Base-by-base conservation (phyloP, 2,329 filamentous ascomycete species). In the Trichoderma endophyticum region DNA sequence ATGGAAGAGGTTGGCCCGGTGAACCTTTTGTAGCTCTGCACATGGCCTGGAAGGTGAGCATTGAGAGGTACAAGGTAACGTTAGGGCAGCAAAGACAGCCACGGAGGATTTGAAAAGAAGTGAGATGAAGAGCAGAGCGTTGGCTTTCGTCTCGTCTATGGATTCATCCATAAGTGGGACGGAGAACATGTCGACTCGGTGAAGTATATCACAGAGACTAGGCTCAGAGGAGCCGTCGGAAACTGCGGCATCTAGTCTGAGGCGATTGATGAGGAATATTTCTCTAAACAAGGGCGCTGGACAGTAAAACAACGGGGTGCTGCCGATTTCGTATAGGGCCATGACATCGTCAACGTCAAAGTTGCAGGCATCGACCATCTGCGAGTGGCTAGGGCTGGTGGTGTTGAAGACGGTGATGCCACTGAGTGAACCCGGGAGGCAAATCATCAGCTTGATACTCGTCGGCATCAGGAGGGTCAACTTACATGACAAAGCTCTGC, bases 401-500 rank as follows among this genome's bases (percentile, higher is more conserved):
- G 71, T 71, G 36, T 72, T 72, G 43, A 72, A 63, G 7, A 72
- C 65, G 12, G 71, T 72, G 6, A 70, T 54, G 43, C 57, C 57
- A 7, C 71, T 72, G 14, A 11, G n/a, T 11, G 11, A 51, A 24
- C 3, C 11, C 9, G 14, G 9, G 5, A 18, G 9, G 24, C 7
- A 39, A n/a, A 21, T 26, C 2, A 24, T 62, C 2, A 62, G 59
- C 32, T 9, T 51, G 3, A 26, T 26, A 18, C 32, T 60, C 2
- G 26, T 12, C 3, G 24, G 15, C 30, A 30, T 32, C 1, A 32
- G 1, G 28, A 2, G 5, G 15, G 2, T 36, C 1, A 3, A 24
- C 59, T 4, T 72, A 72, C 71, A 72, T 70, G 24, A 72, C 66
- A 21, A 70, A 54, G 48, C 71, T 72, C 60, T 70, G 71, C 48